phyloP scores from a whole-genome alignment of 768 basidiomycete genomes.

The Paxillus rubicundulus region DNA sequence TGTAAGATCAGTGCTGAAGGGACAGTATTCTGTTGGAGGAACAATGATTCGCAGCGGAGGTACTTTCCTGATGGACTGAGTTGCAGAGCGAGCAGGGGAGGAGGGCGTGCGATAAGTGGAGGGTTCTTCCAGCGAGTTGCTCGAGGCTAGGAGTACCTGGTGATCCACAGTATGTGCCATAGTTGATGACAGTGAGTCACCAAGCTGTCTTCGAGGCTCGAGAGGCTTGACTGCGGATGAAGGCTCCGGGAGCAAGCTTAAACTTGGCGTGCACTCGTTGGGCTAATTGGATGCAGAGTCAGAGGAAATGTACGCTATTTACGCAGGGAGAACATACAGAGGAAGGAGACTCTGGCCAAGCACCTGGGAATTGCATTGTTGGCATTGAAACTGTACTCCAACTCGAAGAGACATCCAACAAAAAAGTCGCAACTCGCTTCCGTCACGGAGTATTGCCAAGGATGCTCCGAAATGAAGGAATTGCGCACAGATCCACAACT shows the following conservation, averaged over 20 bases:
- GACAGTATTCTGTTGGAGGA: slow-evolving; percentile 34
- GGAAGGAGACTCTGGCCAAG: slow-evolving; percentile 20
- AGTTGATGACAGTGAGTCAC: neutral
- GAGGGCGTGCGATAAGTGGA: neutral
- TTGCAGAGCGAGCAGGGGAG: slow-evolving; percentile 7
- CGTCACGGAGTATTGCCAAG: neutral
- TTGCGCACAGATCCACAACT: slow-evolving; percentile 10
- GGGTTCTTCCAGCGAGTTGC: slow-evolving; percentile 16
- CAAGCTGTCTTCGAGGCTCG: neutral
- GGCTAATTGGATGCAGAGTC: neutral
- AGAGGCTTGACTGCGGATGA: neutral
- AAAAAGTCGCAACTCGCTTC: neutral
- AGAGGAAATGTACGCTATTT: neutral
- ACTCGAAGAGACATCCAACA: neutral
- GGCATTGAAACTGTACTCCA: slow-evolving; percentile 22
- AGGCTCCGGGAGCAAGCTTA: slow-evolving; percentile 3
- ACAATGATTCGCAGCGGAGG: slow-evolving; percentile 29
- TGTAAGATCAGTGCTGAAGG: slow-evolving; percentile 32
- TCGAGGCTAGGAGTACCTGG: neutral
- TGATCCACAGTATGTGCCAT: slow-evolving; percentile 17
- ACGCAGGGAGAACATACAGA: slow-evolving; percentile 12
- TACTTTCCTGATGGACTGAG: slow-evolving; percentile 15
- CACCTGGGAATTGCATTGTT: slow-evolving; percentile 16
- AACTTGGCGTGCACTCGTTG: neutral
- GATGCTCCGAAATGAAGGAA: neutral